These are phyloP conservation scores for Cubamyces sp. DNA, from an alignment of 768 basidiomycete genomes.

Conservation along the genomic window DNA sequence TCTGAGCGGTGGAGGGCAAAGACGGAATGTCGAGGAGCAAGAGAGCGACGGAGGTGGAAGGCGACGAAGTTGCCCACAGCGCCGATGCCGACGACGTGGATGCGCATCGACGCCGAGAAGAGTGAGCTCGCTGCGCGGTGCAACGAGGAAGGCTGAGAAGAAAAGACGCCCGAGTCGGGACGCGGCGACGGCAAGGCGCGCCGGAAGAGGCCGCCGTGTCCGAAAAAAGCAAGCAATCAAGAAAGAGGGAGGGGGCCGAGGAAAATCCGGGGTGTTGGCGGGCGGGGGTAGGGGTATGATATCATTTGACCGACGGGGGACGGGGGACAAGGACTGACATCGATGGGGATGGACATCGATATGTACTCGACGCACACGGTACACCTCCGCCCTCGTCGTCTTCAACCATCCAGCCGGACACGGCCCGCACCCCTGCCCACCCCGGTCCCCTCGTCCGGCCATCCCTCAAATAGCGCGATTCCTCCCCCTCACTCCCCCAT, in stretches of 20 bases:
- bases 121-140: conserved; percentile 15
- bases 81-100: conserved; percentile 80
- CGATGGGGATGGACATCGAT: conserved; percentile 26
- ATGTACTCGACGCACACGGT: conserved; percentile 5
- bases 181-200: conserved; percentile 8
- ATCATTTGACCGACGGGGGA: conserved; percentile 9
- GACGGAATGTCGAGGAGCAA: conserved; percentile 57
- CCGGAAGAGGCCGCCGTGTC: conserved; percentile 10
- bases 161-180: background rate
- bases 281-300: conserved; percentile 6
- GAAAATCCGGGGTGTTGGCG: conserved; percentile 5
- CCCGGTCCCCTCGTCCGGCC: conserved; percentile 3
- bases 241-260: conserved; percentile 9
- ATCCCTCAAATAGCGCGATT: conserved; percentile 17
- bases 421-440: conserved; percentile 3
- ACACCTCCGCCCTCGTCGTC: background rate
- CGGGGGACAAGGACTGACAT: conserved; percentile 8
- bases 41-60: conserved; percentile 69
- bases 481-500: conserved; percentile 11
- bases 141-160: background rate
- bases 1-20: conserved; percentile 69
- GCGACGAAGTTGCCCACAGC: conserved; percentile 84
- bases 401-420: background rate
- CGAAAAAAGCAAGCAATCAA: conserved; percentile 6
- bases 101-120: conserved; percentile 53